Percentiles rank a stretch among this genome's conserved stretches.
Evolutionary conservation across 805 yeast species (phyloP).

Genomic region (Pichia exigua): DNA sequence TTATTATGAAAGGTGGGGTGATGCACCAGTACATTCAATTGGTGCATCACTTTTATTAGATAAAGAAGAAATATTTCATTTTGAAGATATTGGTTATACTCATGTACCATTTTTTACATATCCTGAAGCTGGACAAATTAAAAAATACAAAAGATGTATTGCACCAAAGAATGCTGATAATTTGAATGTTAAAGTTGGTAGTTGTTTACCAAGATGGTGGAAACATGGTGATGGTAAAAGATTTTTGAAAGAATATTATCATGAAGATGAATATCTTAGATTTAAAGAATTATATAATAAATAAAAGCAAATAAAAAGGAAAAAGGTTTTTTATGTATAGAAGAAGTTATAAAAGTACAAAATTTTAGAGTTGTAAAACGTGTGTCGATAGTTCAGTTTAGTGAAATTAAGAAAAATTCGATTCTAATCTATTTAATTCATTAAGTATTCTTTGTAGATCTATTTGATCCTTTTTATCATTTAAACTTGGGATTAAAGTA

Average conservation of each 20-base stretch:
- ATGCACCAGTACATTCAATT: constrained; percentile 82
- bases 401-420: constrained; percentile 21
- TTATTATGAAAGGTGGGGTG: constrained; percentile 91
- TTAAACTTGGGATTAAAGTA: constrained; percentile 83
- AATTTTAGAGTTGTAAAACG: background rate
- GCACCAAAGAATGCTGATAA: constrained; percentile 33
- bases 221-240: constrained; percentile 53
- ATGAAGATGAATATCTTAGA: constrained; percentile 23
- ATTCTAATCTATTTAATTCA: constrained; percentile 66
- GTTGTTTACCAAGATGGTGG: constrained; percentile 77
- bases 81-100: constrained; percentile 73
- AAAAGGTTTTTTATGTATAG: background rate
- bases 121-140: constrained; percentile 43
- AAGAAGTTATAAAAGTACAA: background rate
- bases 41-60: constrained; percentile 56
- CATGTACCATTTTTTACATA: constrained; percentile 66
- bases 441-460: constrained; percentile 83
- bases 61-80: constrained; percentile 58
- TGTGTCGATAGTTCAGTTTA: background rate
- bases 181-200: constrained; percentile 38
- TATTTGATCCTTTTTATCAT: constrained; percentile 72
- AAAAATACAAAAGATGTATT: constrained; percentile 51
- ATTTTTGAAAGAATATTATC: constrained; percentile 40
- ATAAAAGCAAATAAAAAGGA: background rate
- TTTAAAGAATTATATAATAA: background rate